Evolutionary conservation across 1,139 yeast genomes (phyloP), one percentile per base, ranked within the genome.

Genomic region (Saccharomyces hybrid): DNA sequence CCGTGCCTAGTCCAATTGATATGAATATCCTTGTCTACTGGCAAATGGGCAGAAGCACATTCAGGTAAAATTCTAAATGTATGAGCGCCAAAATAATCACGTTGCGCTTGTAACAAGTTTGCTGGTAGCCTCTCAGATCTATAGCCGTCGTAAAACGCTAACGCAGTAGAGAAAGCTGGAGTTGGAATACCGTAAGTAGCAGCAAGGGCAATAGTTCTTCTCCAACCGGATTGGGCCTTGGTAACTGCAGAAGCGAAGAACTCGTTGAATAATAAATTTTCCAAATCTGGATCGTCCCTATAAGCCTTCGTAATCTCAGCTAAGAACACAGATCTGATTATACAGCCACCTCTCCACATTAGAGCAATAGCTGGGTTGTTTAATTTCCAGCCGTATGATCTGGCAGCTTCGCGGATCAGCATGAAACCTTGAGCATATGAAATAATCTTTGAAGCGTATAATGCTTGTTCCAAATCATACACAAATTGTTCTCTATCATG

Each of bases 321-420:
- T 72, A 93, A 82, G 87, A 93, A 93, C 64, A 91, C 97, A 56
- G 99, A 93, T 82, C 98, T 88, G 78, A 93, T 93, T 76, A 93
- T 93, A 83, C 99, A 93, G 66, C 99, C 99, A 79, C 99, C 99
- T 83, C 99, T 87, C 99, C 99, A 93, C 99, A 93, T 93, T 72
- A 93, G 83, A 66, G 98, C 99, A 70, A 93, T 93, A 61, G 96
- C 93, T 65, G 98, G 97, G 83, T 88, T 88, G 87, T 93, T 93
- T 75, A 93, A 82, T 75, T 88, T 84, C 99, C 99, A 93, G 70
- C 85, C 85, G 82, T 89, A 93, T 75, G 89, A 96, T 78, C 82
- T 86, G 66, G 97, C 98, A 67, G 99, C 99, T 77, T 93, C 97
- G 75, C 95, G 88, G 78, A 93, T 90, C 75, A 93, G 84, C 98